Conservation (phyloP, 208 protist species). For the Willaertia magna region DNA sequence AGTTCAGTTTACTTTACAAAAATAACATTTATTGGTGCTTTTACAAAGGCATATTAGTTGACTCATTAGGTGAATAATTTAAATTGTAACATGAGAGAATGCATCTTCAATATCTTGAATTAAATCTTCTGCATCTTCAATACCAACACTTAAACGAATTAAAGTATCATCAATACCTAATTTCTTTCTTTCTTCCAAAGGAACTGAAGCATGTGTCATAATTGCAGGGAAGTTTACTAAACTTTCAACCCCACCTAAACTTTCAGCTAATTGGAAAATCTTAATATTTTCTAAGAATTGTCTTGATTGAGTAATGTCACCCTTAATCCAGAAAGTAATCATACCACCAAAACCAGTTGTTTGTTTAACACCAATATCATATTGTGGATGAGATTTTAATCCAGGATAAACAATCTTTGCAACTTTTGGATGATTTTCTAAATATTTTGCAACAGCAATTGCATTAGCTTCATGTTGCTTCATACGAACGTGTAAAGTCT, state of each 20-base stretch:
- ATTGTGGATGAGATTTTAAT: constrained; percentile 62
- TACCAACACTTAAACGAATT: constrained; percentile 73
- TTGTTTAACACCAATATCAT: constrained; percentile 47
- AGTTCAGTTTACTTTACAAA: no score
- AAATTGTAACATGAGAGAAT: constrained; percentile 47
- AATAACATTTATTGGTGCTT: no score
- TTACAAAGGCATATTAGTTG: no score
- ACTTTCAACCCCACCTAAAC: constrained; percentile 79
- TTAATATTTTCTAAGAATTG: constrained; percentile 58
- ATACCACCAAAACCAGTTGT: constrained; percentile 46
- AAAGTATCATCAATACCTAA: constrained; percentile 58
- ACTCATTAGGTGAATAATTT: no score
- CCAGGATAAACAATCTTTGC: constrained; percentile 69
- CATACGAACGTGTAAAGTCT: constrained; percentile 81
- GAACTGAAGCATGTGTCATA: constrained; percentile 84
- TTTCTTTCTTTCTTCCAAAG: constrained; percentile 60
- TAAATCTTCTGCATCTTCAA: constrained; percentile 80
- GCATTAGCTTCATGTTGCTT: constrained; percentile 71
- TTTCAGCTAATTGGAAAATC: constrained; percentile 77
- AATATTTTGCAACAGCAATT: constrained; percentile 53
- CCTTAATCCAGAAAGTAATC: constrained; percentile 53
- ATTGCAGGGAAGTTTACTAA: constrained; percentile 72
- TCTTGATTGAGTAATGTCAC: constrained; percentile 41
- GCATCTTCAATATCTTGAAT: constrained; percentile 67
- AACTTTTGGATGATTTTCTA: constrained; percentile 57